Evolutionary conservation across 352 stramenopile genomes (phyloP).

Genomic region (Globisporangium lucens): DNA sequence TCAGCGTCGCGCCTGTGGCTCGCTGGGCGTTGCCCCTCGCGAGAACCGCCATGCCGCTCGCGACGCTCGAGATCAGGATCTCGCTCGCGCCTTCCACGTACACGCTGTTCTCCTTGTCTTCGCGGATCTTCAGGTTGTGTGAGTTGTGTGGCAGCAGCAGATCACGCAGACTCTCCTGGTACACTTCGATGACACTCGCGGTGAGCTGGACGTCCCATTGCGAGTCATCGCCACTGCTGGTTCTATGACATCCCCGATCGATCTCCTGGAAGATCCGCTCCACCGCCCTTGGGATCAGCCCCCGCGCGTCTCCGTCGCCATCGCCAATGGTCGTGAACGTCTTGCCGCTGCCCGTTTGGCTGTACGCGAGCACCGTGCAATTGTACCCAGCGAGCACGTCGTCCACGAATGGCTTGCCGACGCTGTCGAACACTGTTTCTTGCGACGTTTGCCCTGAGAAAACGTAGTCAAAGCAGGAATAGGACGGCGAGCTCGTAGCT

Average conservation of each 20-base stretch:
- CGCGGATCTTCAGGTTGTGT: conserved; percentile 35
- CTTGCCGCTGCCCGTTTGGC: conserved; percentile 70
- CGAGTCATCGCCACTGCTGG: neutral
- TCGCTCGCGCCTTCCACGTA: conserved; percentile 53
- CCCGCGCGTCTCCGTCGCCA: conserved; percentile 12
- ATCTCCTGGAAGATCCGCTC: conserved; percentile 31
- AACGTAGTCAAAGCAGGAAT: conserved; percentile 47
- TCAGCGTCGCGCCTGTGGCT: conserved; percentile 39
- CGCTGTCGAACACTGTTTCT: conserved; percentile 35
- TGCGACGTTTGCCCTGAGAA: conserved; percentile 39
- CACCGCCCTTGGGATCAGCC: conserved; percentile 41
- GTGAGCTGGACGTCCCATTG: conserved; percentile 36
- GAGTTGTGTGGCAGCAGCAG: conserved; percentile 40
- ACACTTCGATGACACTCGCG: conserved; percentile 67
- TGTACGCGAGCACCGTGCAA: conserved; percentile 71
- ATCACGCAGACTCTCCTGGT: conserved; percentile 63
- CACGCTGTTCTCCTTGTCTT: conserved; percentile 34
- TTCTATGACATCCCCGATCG: neutral
- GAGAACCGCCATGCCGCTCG: conserved; percentile 32
- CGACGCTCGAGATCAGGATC: conserved; percentile 28
- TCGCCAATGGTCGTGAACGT: conserved; percentile 51
- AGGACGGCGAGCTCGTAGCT: neutral
- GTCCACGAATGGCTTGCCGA: conserved; percentile 46
- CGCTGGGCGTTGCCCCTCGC: conserved; percentile 35
- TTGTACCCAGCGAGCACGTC: conserved; percentile 64